phyloP scores from a whole-genome alignment of 176 grass and related monocot species.

The Bothriochloa decipiens region DNA sequence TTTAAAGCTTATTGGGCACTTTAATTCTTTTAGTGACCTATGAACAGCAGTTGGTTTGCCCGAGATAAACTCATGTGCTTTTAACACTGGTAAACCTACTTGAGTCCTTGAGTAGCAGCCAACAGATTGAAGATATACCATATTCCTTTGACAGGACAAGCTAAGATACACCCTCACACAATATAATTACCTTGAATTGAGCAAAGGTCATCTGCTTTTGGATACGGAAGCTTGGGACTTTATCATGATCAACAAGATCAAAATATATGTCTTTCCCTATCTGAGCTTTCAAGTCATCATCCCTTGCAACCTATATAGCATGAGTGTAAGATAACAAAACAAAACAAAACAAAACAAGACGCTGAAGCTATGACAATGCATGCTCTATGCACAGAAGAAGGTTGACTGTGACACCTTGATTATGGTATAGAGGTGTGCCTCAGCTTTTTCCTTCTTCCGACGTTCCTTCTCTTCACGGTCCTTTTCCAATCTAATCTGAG shows the following conservation, averaged over 20 bases:
- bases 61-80: conserved; percentile 6
- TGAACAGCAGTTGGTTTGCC: neutral
- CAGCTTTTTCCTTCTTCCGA: conserved; percentile 97
- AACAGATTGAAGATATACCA: conserved; percentile 23
- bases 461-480: conserved; percentile 97
- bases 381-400: conserved; percentile 28
- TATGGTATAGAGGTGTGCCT: conserved; percentile 97
- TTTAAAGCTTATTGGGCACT: conserved; percentile 14
- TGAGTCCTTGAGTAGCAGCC: conserved; percentile 11
- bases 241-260: conserved; percentile 98
- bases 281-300: conserved; percentile 81
- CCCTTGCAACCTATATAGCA: conserved; percentile 74
- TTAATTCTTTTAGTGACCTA: conserved; percentile 24
- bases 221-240: conserved; percentile 93
- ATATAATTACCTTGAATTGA: conserved; percentile 79
- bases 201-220: conserved; percentile 88
- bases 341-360: conserved; percentile 22
- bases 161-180: conserved; percentile 13
- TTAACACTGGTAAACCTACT: conserved; percentile 12
- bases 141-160: conserved; percentile 4
- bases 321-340: conserved; percentile 24
- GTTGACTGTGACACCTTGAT: conserved; percentile 73
- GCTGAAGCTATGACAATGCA: neutral
- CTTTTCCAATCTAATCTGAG: conserved; percentile 94
- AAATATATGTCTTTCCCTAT: conserved; percentile 98